Base-by-base conservation (phyloP, 2,329 filamentous ascomycete genomes). In the Aspergillus sp. region DNA sequence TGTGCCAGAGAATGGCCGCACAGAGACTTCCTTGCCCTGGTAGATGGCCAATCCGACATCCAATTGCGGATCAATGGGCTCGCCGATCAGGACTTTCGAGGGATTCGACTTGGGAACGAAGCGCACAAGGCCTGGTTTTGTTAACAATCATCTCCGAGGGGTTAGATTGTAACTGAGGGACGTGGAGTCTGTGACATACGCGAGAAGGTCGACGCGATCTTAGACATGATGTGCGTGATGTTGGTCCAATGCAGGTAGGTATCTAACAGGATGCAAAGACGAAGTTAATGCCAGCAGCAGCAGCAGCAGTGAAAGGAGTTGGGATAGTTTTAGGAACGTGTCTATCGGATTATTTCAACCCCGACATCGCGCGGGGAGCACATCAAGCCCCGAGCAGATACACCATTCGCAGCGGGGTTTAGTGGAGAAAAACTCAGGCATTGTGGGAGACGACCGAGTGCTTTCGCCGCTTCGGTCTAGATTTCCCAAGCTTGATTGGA, bases 1-100 rank as follows among this genome's bases (percentile, higher is more conserved):
- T 1, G 71, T 72, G 16, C 84, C 84, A 20, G 78, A 81, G 70
- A 82, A 86, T 5, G 84, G 73, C 38, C 75, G 74, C 43, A 83
- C 82, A 23, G 75, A 62, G 32, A 87, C 82, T 38, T 85, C 78
- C 55, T 81, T 71, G 32, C 81, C 81, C 43, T 81, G 76, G 56
- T 78, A 77, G 23, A 85, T 66, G 14, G 83, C 83, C 21, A 77
- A 65, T 42, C 83, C 84, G 42, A 87, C 79, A 61, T 87, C 83
- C 29, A 84, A 56, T 9, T 75, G 66, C 19, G 72, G 66, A 54
- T 82, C 77, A 31, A 76, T 69, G 2, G 83, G 83, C 60, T 86
- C 77, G 31, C 82, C 83, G 59, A 85, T 79, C 45, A 83, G 69
- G 49, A 82, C 64, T 56, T 76, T 77, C 53, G 71, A 68, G 34